Evolutionary conservation across 371 early-diverging fungal genomes (phyloP).

Genomic region (Syncephalastrum racemosum): DNA sequence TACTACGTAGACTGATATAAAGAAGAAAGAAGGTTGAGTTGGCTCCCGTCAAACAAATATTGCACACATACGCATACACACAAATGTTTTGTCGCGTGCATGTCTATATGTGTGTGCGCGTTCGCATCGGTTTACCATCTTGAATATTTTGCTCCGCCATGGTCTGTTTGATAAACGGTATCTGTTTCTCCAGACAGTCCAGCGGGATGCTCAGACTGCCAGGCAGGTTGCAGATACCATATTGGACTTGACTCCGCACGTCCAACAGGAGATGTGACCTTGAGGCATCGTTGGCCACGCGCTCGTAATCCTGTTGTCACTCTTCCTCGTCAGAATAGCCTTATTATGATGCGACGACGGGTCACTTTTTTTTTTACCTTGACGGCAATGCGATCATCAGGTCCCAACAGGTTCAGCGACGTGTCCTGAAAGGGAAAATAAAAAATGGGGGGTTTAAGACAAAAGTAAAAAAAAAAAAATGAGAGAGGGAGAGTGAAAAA

Average conservation of each 20-base stretch:
- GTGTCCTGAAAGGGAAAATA: conserved; percentile 4
- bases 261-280: conserved; percentile 80
- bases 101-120: background rate
- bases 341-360: background rate
- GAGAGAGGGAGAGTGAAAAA: background rate
- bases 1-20: conserved; percentile 69
- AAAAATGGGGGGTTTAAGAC: background rate
- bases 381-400: conserved; percentile 31
- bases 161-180: conserved; percentile 36
- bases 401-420: conserved; percentile 21
- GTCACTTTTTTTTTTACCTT: conserved; percentile 14
- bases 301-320: conserved; percentile 3
- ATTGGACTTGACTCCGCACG: conserved; percentile 83
- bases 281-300: background rate
- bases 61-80: background rate
- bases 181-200: conserved; percentile 36
- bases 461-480: background rate
- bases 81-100: background rate
- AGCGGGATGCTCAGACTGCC: conserved; percentile 62
- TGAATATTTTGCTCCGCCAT: conserved; percentile 23
- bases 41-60: conserved; percentile 2
- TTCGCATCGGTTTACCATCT: conserved; percentile 24
- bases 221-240: conserved; percentile 78
- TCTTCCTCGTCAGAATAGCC: background rate
- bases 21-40: conserved; percentile 7